Percentiles rank a stretch among this genome's conserved stretches.
These are phyloP conservation scores for Aspergillus diversus DNA, from an alignment of 495 filamentous ascomycete genomes.

Conservation along the genomic window DNA sequence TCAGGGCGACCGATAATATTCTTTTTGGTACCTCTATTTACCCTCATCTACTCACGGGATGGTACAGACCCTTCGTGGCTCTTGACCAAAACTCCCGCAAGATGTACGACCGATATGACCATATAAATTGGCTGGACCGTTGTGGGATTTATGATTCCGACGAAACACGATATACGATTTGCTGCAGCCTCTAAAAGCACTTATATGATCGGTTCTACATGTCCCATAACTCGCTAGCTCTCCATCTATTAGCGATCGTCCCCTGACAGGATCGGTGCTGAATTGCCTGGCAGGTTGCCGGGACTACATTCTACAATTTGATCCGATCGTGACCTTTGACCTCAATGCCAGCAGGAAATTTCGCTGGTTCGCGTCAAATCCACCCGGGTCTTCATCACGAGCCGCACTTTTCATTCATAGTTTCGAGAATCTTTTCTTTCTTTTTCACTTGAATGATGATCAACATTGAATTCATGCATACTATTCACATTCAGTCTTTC, in stretches of 20 bases:
- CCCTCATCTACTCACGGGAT: background rate
- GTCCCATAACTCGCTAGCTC: constrained; percentile 10
- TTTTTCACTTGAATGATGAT: constrained; percentile 16
- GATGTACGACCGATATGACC: constrained; percentile 19
- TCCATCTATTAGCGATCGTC: constrained; percentile 3
- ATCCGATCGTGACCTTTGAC: constrained; percentile 3
- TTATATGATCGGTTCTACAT: constrained; percentile 14
- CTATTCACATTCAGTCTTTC: constrained; percentile 9
- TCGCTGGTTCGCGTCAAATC: background rate
- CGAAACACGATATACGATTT: constrained; percentile 18
- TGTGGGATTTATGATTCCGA: constrained; percentile 17
- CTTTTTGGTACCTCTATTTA: background rate
- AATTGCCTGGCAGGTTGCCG: background rate
- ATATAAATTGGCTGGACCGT: constrained; percentile 16
- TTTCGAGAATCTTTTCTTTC: constrained; percentile 4
- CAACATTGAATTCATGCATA: background rate
- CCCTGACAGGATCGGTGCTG: background rate
- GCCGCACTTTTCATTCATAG: background rate
- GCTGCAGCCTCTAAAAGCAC: constrained; percentile 19
- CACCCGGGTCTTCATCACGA: background rate
- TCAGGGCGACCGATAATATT: constrained; percentile 37
- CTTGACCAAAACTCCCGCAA: constrained; percentile 4
- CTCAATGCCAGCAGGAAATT: background rate
- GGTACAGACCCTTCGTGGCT: constrained; percentile 2
- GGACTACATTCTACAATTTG: background rate